These are phyloP conservation scores for Gracilaria caudata DNA, from an alignment of 23 red algal species.

Conservation along the genomic window DNA sequence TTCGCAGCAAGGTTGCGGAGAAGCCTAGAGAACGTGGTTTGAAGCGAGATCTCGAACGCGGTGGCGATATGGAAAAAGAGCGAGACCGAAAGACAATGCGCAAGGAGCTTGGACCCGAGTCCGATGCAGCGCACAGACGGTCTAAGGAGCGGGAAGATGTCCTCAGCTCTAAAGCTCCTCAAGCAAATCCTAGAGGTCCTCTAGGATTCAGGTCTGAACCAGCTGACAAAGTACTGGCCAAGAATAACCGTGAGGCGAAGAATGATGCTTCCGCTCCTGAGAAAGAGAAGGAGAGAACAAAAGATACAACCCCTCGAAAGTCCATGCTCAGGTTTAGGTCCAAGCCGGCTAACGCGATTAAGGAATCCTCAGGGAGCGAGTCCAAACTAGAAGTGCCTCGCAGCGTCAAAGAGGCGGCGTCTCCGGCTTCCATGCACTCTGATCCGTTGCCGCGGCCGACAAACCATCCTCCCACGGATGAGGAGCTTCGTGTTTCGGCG, in stretches of 20 bases:
- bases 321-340: constrained; percentile 8
- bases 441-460: constrained; percentile 9
- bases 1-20: neutral
- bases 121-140: neutral
- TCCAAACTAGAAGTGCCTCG: constrained; percentile 8
- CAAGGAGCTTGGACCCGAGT: neutral
- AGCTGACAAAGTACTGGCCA: neutral
- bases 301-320: constrained; percentile 15
- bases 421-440: neutral
- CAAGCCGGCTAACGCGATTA: neutral
- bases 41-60: neutral
- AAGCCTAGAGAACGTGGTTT: neutral
- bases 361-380: neutral
- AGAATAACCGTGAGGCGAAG: neutral
- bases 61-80: constrained; percentile 3
- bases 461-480: neutral
- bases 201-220: constrained; percentile 16
- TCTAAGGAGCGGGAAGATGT: constrained; percentile 16
- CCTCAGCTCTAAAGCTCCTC: neutral
- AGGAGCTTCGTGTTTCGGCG: constrained; percentile 4
- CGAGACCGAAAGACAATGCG: constrained; percentile 6
- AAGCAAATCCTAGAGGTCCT: neutral
- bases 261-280: neutral
- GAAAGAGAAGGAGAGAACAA: neutral
- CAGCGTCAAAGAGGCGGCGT: neutral